Evolutionary conservation across 352 stramenopile genomes (phyloP).

Genomic region (Globisporangium cederbergense): DNA sequence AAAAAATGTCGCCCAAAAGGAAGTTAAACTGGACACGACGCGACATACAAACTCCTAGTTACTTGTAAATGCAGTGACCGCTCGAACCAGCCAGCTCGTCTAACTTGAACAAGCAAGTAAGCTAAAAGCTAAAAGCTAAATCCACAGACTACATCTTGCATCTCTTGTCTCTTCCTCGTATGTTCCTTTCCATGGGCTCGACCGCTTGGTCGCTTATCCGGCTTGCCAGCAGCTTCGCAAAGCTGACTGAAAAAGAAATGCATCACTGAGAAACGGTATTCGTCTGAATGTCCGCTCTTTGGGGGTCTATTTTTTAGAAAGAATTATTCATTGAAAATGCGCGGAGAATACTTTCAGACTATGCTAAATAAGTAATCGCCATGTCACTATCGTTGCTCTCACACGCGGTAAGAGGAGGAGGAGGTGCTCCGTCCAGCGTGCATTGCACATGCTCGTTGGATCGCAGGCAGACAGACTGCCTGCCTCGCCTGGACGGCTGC

Average conservation of each 20-base stretch:
- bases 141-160: no score
- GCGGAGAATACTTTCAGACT: background rate
- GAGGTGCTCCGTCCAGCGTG: background rate
- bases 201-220: background rate
- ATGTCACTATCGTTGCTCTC: conserved; percentile 6
- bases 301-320: conserved; percentile 2
- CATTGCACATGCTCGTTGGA: background rate
- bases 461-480: background rate
- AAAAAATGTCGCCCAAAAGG: background rate
- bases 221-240: background rate
- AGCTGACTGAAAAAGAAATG: background rate
- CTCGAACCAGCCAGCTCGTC: no score
- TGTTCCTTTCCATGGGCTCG: conserved; percentile 1
- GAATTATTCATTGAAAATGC: background rate
- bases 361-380: background rate
- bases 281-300: conserved; percentile 3
- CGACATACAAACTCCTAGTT: background rate
- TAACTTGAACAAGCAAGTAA: background rate
- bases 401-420: no score
- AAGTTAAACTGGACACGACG: background rate
- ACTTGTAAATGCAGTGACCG: conserved; percentile 1
- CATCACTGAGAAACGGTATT: conserved; percentile 1
- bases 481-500: background rate
- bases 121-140: background rate
- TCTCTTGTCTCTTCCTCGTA: background rate